Base-by-base conservation (phyloP, 2,329 filamentous ascomycete genomes). In the Myriosclerotinia duriaeana region DNA sequence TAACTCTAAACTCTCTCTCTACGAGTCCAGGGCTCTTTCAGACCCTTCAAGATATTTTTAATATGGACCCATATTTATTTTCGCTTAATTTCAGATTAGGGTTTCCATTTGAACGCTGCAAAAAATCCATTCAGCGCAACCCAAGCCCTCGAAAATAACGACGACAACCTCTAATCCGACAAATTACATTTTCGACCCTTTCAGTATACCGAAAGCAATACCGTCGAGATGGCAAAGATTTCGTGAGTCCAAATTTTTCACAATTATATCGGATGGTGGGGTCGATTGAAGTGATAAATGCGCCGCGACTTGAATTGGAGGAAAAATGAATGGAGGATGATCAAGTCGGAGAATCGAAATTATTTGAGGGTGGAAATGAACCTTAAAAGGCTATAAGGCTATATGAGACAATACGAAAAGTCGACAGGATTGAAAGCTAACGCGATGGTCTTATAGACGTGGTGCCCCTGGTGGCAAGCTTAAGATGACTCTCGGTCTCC, bases 401-500 rank as follows among this genome's bases (percentile, higher is more conserved):
- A 60, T 26, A 36, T n/a, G 15, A 38, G 14, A 50, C 17, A 1
- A 60, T 52, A 63, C 44, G 15, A 15, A 46, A 40, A 54, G 17
- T 48, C 38, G 6, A 40, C 22, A 44, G 26, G 20, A 64, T 22
- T 54, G 22, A 64, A 62, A 64, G 64, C 71, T 72, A 65, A 72
- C 66, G 26, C 40, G 48, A 72, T 67, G 48, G 38, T 42, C 20
- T 61, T 58, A 76, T 76, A 89, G 87, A 74, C 87, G 92, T 88
- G 91, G 90, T 91, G 90, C 92, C 87, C 91, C 93, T 80, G 95
- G 95, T 89, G 96, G 96, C 91, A 99, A 99, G 91, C 91, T 98
- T 79, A 98, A 97, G 91, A 99, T 99, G 95, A 97, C 95, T 83
- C 92, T 99, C 84, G 95, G 92, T 97, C 93, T 99, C 79, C 95